Evolutionary conservation across 2,329 filamentous ascomycete genomes (phyloP), one percentile per base, ranked within the genome.

Genomic region (Ophiostoma novo-ulmi): DNA sequence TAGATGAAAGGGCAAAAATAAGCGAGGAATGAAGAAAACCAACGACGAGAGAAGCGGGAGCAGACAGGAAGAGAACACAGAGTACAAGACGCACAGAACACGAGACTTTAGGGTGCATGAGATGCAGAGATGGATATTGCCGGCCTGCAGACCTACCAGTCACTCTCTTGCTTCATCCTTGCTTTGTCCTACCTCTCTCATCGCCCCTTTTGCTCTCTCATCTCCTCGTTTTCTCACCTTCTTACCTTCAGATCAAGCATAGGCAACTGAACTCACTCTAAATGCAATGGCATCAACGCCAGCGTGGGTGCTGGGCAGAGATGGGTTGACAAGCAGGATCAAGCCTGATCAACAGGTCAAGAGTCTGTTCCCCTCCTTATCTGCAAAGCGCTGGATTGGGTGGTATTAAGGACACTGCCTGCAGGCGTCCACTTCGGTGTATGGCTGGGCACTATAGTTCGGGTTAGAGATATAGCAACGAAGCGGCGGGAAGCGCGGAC

Each of bases 291-390:
- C 14, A n/a, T 13, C 14, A 10, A 39, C 7, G 61, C 61, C 35
- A 38, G 31, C 20, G 4, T 22, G 61, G 8, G 61, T 38, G 17
- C 61, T 64, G 17, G 61, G 22, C 35, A 64, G 5, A 20, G 20
- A 64, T 36, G 26, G 14, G 11, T 20, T 36, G 61, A 64, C 31
- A 64, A 64, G 13, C 31, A 58, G 52, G 52, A 58, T 22, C n/a
- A 26, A 22, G 52, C 22, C 52, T 26, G n/a, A 13, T 58, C 52
- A 58, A 58, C 52, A 64, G 52, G 52, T 58, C 52, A 58, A 58
- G 5, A 38, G 35, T n/a, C 5, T 38, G 22, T 66, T 69, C 67
- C 67, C 67, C 70, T 69, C 67, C 66, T 66, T 71, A 69, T 71
- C 70, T 71, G 70, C 70, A 66, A 52, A 44, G 31, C 41, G 67